Evolutionary conservation across 2,329 filamentous ascomycete species (phyloP), one percentile per base, ranked within the genome.

Genomic region (Colletotrichum aenigma): DNA sequence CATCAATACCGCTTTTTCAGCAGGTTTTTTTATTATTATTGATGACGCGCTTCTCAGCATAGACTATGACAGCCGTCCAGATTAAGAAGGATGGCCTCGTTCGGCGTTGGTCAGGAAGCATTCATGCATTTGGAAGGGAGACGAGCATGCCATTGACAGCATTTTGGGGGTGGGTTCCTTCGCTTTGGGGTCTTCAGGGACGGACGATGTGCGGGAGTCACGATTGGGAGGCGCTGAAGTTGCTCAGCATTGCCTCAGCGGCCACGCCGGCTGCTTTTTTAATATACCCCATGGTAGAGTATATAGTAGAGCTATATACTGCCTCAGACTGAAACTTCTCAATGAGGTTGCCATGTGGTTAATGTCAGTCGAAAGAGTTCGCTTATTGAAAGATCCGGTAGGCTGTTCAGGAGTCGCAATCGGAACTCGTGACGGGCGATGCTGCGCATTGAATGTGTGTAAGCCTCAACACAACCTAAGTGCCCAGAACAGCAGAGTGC

Each of bases 81-180:
- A 26, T 13, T 48, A 60, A 76, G 32, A 70, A 38, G 62, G 55
- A 61, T 21, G 52, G 56, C 26, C 28, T 75, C 64, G 30, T 75
- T 70, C 48, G 74, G 74, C 71, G 74, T 76, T 76, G 74, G 74
- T 69, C 74, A 58, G 74, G 56, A 74, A 76, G 74, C 74, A 76
- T 76, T 58, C 21, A 70, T 70, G 74, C 74, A 75, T 76, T 74
- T 76, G 71, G 65, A 73, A 75, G 74, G 66, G 66, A 7, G 60
- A 60, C 52, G 60, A 66, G 71, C 74, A 75, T 76, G 52, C 30
- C n/a, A 66, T 76, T 75, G 52, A 75, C 16, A 76, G 71, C 74
- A 71, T 75, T 67, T 38, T 18, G 52, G 66, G 38, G 69, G 34
- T 52, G 43, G 43, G 43, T n/a, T 52, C 12, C n/a, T 58, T 69